Base-by-base conservation (phyloP, 108 stramenopile species). In the Mayamaea pseudoterrestris region DNA sequence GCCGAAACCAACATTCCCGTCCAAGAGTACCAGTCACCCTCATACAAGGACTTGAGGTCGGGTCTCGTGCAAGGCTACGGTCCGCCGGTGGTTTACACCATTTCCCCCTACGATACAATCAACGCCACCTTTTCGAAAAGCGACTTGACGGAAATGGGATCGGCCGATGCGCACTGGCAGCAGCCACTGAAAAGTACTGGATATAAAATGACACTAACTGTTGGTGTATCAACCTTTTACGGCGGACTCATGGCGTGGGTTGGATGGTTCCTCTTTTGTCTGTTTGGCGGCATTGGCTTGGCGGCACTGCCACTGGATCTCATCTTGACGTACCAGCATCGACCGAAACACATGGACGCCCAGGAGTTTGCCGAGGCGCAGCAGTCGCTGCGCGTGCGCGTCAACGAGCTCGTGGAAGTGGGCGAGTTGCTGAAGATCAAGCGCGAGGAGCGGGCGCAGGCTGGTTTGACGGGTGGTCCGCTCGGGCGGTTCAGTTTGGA, bases 241-340 rank as follows among this genome's bases (percentile, higher is more conserved):
- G 81, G 80, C 27, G 93, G 74, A 26, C 57, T 95, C 30, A 70
- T 96, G 86, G 77, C 86, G 7, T 96, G 87, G 69, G 34, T 95
- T 37, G 94, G 94, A 3, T 95, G 95, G 93, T 93, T 96, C 67
- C 48, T 95, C 32, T 98, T 98, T 67, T 83, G 80, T 7, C 22
- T 94, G 30, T 98, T 94, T 60, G 92, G 78, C 5, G 97, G 91
- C 12, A 75, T 94, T 42, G 97, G 97, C 9, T 55, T 98, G 44
- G 80, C 83, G 13, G 89, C 83, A 5, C 35, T 95, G 51, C 95
- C 97, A 27, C 52, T 95, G 27, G 97, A 98, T 58, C 50, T 91
- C 37, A 68, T 94, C 34, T 28, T 80, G 21, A 53, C 65, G 1
- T 95, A 63, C 58, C 45, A 74, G 30, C 63, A 83, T 52, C 71